Conservation (phyloP, 805 yeast species). For the Kuraishia borneana region DNA sequence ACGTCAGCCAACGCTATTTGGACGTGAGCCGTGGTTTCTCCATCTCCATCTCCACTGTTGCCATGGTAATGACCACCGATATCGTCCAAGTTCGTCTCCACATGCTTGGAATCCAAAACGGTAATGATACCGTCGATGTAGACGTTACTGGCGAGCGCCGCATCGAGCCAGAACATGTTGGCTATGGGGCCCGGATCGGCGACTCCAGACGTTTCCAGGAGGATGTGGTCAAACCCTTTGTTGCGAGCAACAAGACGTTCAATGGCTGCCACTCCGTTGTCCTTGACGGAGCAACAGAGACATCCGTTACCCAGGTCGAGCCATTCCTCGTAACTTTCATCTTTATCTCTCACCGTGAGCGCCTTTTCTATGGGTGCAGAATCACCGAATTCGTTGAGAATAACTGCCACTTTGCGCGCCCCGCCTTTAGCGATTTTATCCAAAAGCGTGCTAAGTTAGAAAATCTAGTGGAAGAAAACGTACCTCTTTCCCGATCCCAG, state of each 20-base stretch:
- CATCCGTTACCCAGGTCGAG: constrained; percentile 95
- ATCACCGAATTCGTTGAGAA: constrained; percentile 87
- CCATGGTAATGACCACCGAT: constrained; percentile 63
- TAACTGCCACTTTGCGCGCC: constrained; percentile 75
- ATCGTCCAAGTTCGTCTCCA: constrained; percentile 57
- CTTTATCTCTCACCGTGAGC: constrained; percentile 50
- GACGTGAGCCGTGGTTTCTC: constrained; percentile 66
- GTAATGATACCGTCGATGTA: constrained; percentile 88
- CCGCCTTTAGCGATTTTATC: constrained; percentile 62
- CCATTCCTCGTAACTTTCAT: constrained; percentile 77
- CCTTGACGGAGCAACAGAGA: constrained; percentile 91
- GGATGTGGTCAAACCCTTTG: constrained; percentile 70
- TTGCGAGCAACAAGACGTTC: constrained; percentile 72
- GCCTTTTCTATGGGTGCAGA: constrained; percentile 84
- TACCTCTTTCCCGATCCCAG: constrained; percentile 75
- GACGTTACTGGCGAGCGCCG: constrained; percentile 72
- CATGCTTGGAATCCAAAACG: constrained; percentile 69
- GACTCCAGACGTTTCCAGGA: constrained; percentile 89
- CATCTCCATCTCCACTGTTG: constrained; percentile 12
- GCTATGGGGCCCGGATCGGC: constrained; percentile 99
- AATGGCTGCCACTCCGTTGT: constrained; percentile 88
- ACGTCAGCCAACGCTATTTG: constrained; percentile 89
- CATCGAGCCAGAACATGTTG: constrained; percentile 95
- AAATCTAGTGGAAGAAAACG: background rate
- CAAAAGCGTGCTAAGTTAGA: constrained; percentile 40